These are phyloP conservation scores for Vicia faba DNA, from an alignment of 306 rosid genomes.

Conservation along the genomic window DNA sequence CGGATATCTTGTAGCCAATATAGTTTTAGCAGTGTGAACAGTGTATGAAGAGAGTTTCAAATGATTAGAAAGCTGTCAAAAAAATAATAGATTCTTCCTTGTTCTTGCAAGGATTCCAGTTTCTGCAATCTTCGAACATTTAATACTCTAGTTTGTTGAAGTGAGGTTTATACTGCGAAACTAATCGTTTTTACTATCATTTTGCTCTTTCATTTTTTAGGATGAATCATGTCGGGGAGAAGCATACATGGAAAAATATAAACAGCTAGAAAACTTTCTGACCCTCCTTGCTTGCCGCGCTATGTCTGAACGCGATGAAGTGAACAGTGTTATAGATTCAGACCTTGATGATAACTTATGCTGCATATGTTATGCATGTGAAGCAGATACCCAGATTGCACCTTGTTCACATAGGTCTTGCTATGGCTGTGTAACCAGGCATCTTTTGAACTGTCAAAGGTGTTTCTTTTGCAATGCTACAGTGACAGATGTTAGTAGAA, in stretches of 20 bases:
- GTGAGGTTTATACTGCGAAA: constrained; percentile 14
- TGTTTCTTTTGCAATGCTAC: constrained; percentile 96
- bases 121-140: constrained; percentile 20
- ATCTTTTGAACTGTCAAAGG: constrained; percentile 94
- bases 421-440: constrained; percentile 90
- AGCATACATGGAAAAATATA: constrained; percentile 53
- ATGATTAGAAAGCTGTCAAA: constrained; percentile 7
- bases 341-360: constrained; percentile 63
- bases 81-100: constrained; percentile 10
- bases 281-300: constrained; percentile 66
- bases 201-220: constrained; percentile 50
- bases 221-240: constrained; percentile 70
- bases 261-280: constrained; percentile 73
- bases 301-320: constrained; percentile 45
- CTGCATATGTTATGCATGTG: constrained; percentile 82
- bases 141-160: constrained; percentile 4
- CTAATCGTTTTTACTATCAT: constrained; percentile 14
- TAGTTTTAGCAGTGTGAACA: constrained; percentile 21
- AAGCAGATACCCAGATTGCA: constrained; percentile 67
- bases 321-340: constrained; percentile 46
- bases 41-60: constrained; percentile 12
- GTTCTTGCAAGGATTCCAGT: neutral
- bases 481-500: constrained; percentile 61
- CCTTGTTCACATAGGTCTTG: constrained; percentile 94
- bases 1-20: constrained; percentile 10